Evolutionary conservation across 148 eudicot genomes (phyloP).

Genomic region (Camellia sinensis): DNA sequence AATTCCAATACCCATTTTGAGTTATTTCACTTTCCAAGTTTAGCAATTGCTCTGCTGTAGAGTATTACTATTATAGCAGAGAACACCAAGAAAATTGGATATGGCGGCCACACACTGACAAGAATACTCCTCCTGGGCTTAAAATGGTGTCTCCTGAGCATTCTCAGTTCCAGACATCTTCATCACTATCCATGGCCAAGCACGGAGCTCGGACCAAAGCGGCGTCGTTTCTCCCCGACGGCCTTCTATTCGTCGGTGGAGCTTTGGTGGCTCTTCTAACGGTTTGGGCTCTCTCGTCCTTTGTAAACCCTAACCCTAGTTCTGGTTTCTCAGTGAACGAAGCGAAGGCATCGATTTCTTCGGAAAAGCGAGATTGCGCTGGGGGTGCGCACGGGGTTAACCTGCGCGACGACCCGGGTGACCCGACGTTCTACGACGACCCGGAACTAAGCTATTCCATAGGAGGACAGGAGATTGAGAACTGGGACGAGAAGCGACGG

Average conservation of each 20-base stretch:
- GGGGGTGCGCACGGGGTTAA: background rate
- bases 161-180: slow-evolving; percentile 8
- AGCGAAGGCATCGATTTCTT: background rate
- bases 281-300: slow-evolving; percentile 47
- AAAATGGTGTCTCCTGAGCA: slow-evolving; percentile 12
- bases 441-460: slow-evolving; percentile 45
- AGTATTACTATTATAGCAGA: no score
- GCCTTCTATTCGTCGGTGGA: slow-evolving; percentile 34
- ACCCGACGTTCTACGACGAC: slow-evolving; percentile 44
- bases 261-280: slow-evolving; percentile 41
- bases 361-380: background rate
- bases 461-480: slow-evolving; percentile 25
- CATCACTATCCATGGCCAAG: slow-evolving; percentile 32
- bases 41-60: slow-evolving; percentile 6
- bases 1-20: background rate
- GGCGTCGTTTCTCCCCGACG: slow-evolving; percentile 32
- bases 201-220: slow-evolving; percentile 28
- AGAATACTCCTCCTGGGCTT: background rate
- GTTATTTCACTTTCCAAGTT: background rate
- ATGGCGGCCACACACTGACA: background rate
- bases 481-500: slow-evolving; percentile 77
- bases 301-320: slow-evolving; percentile 24
- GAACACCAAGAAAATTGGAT: background rate
- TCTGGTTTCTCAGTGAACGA: slow-evolving; percentile 14
- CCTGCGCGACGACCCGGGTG: slow-evolving; percentile 22